phyloP scores from a whole-genome alignment of 352 stramenopile genomes.

The Paralagenidium karlingii region DNA sequence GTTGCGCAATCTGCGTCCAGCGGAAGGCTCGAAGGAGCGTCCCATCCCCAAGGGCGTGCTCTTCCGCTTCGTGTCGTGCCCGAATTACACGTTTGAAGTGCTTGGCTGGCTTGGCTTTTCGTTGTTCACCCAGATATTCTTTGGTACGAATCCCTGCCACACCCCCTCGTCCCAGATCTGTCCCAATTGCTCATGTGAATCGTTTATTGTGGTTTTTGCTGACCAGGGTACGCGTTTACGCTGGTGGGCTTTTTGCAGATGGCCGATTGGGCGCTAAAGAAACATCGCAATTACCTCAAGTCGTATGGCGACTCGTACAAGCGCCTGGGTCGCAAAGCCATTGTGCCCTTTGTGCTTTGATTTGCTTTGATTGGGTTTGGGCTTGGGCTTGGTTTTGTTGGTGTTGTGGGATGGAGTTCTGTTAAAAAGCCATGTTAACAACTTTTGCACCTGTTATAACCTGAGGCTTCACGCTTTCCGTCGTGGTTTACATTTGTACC shows the following conservation, averaged over 20 bases:
- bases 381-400: too few relatives aligned
- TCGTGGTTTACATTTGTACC: too few relatives aligned
- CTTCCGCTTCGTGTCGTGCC: slow-evolving; percentile 80
- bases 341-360: slow-evolving; percentile 76
- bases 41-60: slow-evolving; percentile 57
- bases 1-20: slow-evolving; percentile 62
- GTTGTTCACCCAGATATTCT: slow-evolving; percentile 72
- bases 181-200: slow-evolving; percentile 1
- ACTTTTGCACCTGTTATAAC: too few relatives aligned
- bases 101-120: slow-evolving; percentile 83
- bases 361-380: too few relatives aligned
- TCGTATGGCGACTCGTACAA: slow-evolving; percentile 80
- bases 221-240: slow-evolving; percentile 82
- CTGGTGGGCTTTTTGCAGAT: slow-evolving; percentile 80
- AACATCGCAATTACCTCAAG: slow-evolving; percentile 82
- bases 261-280: slow-evolving; percentile 83
- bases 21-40: slow-evolving; percentile 58
- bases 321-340: slow-evolving; percentile 73
- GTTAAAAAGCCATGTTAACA: too few relatives aligned
- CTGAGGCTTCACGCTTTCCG: too few relatives aligned
- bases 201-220: slow-evolving; percentile 1
- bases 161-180: too few relatives aligned
- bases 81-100: slow-evolving; percentile 88
- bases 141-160: too few relatives aligned
- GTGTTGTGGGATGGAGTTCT: too few relatives aligned